phyloP scores from a whole-genome alignment of 805 yeast genomes.

The Ascoidea tarda region DNA sequence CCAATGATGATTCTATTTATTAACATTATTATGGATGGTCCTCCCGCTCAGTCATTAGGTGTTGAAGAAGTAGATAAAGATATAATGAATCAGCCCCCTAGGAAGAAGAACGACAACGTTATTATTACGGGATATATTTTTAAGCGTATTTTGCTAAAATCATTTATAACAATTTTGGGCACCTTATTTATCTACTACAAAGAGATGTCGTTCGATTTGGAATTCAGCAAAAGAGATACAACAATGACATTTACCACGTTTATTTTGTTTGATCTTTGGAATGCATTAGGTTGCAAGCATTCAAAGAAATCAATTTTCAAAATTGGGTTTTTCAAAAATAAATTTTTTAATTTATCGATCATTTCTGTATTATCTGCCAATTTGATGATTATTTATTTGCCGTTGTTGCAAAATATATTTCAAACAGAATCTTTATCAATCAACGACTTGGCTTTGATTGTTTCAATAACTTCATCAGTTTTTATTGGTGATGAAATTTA shows the following conservation, averaged over 20 bases:
- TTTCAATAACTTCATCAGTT: slow-evolving; percentile 60
- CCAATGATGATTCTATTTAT: slow-evolving; percentile 99
- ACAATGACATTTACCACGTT: slow-evolving; percentile 98
- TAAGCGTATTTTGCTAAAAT: slow-evolving; percentile 41
- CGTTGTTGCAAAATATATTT: slow-evolving; percentile 84
- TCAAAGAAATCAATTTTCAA: slow-evolving; percentile 71
- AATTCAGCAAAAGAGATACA: slow-evolving; percentile 86
- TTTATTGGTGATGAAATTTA: slow-evolving; percentile 75
- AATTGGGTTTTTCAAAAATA: slow-evolving; percentile 62
- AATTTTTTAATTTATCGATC: slow-evolving; percentile 90
- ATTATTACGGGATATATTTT: slow-evolving; percentile 72
- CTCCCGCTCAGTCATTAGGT: slow-evolving; percentile 96
- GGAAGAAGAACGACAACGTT: slow-evolving; percentile 63
- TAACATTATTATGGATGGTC: slow-evolving; percentile 96
- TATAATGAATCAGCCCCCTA: slow-evolving; percentile 94
- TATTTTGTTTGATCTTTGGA: slow-evolving; percentile 92
- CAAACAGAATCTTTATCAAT: slow-evolving; percentile 84
- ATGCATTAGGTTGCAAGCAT: slow-evolving; percentile 89
- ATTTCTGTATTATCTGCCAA: slow-evolving; percentile 82
- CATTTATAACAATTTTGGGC: slow-evolving; percentile 58
- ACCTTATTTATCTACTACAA: slow-evolving; percentile 75
- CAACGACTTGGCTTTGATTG: slow-evolving; percentile 52
- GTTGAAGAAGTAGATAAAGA: slow-evolving; percentile 96
- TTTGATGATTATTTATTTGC: slow-evolving; percentile 82
- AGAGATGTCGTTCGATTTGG: slow-evolving; percentile 70